Conservation (phyloP, 2,329 filamentous ascomycete genomes). For the Dothistroma pini region DNA sequence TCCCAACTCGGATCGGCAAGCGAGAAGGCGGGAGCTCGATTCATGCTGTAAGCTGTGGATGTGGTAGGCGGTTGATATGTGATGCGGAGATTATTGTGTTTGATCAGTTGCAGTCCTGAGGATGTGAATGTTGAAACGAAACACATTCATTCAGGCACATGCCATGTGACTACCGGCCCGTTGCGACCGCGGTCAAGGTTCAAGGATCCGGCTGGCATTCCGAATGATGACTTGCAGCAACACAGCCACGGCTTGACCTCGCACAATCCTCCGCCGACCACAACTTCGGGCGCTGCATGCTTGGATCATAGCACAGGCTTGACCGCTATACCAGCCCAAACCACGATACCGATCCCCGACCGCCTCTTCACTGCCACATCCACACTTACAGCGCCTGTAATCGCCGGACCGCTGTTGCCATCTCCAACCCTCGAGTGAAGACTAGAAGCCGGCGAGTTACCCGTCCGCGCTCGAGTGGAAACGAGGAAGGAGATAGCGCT, state of each 20-base stretch:
- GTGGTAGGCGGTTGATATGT: background rate
- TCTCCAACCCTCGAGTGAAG: too few relatives aligned
- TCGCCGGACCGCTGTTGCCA: too few relatives aligned
- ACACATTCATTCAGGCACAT: background rate
- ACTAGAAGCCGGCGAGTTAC: too few relatives aligned
- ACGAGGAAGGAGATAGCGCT: too few relatives aligned
- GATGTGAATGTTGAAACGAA: background rate
- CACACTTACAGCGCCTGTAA: background rate
- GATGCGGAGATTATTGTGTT: background rate
- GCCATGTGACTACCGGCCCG: background rate
- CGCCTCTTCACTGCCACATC: background rate
- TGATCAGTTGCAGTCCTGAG: background rate
- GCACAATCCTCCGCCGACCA: background rate
- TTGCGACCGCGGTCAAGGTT: background rate
- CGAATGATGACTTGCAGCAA: background rate
- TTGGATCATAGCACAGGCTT: background rate
- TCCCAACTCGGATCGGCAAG: background rate
- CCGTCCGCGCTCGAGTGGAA: too few relatives aligned
- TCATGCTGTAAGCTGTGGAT: background rate
- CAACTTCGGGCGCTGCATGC: background rate
- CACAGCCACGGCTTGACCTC: slow-evolving; percentile 3
- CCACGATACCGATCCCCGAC: background rate
- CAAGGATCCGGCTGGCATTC: background rate
- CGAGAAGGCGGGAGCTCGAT: background rate
- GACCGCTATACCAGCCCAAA: background rate